These are phyloP conservation scores for Inga laurina DNA, from an alignment of 306 rosid species.

Conservation along the genomic window DNA sequence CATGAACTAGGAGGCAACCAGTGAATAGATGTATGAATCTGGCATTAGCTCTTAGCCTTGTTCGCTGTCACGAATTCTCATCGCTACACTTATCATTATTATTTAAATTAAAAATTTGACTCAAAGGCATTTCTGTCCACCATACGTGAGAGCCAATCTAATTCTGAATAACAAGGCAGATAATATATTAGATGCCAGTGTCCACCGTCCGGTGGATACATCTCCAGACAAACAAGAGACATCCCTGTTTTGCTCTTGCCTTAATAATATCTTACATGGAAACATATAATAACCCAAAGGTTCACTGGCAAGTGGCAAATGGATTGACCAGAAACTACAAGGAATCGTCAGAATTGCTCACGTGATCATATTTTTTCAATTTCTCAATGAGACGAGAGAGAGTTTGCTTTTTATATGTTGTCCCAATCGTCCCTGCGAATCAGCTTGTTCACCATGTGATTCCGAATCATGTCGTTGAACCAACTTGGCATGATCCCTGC, in stretches of 20 bases:
- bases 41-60: background rate
- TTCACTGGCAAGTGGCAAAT: background rate
- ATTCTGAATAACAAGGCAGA: slow-evolving; percentile 8
- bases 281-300: slow-evolving; percentile 18
- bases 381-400: no score
- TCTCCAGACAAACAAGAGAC: slow-evolving; percentile 30
- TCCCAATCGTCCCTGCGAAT: background rate
- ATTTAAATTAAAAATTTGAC: background rate
- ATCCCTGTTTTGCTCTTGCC: background rate
- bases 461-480: slow-evolving; percentile 21
- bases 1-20: background rate
- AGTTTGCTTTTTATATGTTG: no score
- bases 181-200: slow-evolving; percentile 1
- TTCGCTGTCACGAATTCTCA: background rate
- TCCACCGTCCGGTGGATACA: background rate
- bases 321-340: background rate
- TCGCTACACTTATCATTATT: background rate
- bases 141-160: background rate
- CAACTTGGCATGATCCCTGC: background rate
- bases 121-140: background rate
- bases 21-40: background rate
- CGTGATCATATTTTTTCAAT: background rate
- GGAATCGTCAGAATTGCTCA: background rate
- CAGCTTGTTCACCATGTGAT: slow-evolving; percentile 31
- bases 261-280: background rate